Percentiles rank a stretch among this genome's conserved stretches.
Evolutionary conservation across 2,329 filamentous ascomycete genomes (phyloP).

Genomic region (Pseudogymnoascus sp.): DNA sequence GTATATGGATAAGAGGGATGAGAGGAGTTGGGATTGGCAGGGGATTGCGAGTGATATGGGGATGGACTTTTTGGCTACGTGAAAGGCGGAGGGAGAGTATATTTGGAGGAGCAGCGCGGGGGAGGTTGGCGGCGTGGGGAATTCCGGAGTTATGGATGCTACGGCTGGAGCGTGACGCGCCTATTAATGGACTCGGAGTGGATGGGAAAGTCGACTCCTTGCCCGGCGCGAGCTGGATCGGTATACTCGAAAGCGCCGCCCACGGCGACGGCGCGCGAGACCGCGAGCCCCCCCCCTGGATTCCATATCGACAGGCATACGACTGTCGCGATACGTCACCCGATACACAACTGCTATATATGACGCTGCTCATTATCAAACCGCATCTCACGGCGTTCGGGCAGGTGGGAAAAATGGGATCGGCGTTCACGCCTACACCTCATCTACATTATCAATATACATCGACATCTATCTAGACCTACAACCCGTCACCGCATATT

Average conservation of each 20-base stretch:
- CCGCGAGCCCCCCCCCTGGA: background rate
- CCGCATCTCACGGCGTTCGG: background rate
- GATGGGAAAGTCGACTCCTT: background rate
- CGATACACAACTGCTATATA: background rate
- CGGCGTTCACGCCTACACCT: background rate
- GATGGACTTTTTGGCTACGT: constrained; percentile 46
- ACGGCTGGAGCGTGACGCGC: background rate
- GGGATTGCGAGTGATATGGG: constrained; percentile 45
- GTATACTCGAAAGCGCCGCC: background rate
- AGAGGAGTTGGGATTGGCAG: constrained; percentile 59
- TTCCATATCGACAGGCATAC: background rate
- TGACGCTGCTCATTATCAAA: background rate
- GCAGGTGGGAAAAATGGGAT: background rate
- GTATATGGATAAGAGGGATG: constrained; percentile 31
- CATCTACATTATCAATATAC: no score
- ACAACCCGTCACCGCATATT: background rate
- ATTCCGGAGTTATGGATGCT: background rate
- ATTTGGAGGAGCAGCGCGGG: background rate
- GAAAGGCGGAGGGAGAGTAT: constrained; percentile 10
- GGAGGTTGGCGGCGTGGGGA: background rate
- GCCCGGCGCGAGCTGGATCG: background rate
- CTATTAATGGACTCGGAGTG: background rate
- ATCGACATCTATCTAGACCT: background rate
- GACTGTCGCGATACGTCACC: background rate
- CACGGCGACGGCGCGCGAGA: background rate